Evolutionary conservation across 208 protist species (phyloP).

Genomic region (Leishmania amazonensis): DNA sequence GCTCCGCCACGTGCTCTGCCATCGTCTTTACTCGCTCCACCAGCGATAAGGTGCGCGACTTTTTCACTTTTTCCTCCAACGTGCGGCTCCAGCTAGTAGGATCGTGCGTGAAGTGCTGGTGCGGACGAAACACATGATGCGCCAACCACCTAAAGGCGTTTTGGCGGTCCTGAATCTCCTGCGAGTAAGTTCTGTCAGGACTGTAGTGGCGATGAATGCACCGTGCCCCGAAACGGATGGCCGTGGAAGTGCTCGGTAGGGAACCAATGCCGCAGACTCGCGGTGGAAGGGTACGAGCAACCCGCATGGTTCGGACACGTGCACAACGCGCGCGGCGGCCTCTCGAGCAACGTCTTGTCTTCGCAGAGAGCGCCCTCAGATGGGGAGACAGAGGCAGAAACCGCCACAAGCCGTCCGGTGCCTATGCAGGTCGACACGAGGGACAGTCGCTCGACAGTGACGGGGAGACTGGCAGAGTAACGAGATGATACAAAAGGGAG

Average conservation of each 20-base stretch:
- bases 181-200: slow-evolving; percentile 64
- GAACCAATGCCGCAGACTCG: background rate
- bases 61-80: slow-evolving; percentile 54
- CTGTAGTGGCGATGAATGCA: slow-evolving; percentile 34
- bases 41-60: slow-evolving; percentile 34
- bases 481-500: background rate
- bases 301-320: background rate
- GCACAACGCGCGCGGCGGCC: background rate
- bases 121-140: slow-evolving; percentile 69
- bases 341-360: background rate
- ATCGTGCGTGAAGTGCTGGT: slow-evolving; percentile 88
- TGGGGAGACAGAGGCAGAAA: background rate
- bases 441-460: background rate
- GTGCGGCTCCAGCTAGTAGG: slow-evolving; percentile 71
- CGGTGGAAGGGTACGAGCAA: background rate
- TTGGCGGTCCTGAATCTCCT: slow-evolving; percentile 76
- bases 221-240: background rate
- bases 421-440: background rate
- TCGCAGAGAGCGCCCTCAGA: too few species aligned
- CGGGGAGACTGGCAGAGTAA: background rate
- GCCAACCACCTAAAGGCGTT: slow-evolving; percentile 70
- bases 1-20: slow-evolving; percentile 44
- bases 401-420: background rate
- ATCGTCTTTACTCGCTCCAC: slow-evolving; percentile 49
- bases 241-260: background rate